Conservation (phyloP, 225 moss, liverwort and hornwort species). For the Marchantia polymorpha region DNA sequence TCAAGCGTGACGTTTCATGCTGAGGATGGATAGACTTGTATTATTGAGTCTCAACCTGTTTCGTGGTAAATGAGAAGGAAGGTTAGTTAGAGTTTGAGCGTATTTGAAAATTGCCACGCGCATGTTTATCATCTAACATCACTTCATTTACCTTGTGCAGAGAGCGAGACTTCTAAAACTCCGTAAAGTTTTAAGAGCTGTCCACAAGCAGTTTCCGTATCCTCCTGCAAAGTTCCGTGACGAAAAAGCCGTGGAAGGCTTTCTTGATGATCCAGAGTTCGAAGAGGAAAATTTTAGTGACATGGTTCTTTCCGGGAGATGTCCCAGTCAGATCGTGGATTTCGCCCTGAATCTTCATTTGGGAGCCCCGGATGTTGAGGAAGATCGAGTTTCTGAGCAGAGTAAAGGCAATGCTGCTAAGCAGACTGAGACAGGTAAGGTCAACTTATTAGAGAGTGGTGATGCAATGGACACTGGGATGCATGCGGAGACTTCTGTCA, state of each 20-base stretch:
- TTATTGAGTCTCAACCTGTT: background rate
- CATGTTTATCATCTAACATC: background rate
- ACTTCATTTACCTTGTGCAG: slow-evolving; percentile 38
- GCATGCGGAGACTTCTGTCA: background rate
- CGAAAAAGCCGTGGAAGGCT: slow-evolving; percentile 66
- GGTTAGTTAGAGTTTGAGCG: background rate
- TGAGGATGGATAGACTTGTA: background rate
- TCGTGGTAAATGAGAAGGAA: background rate
- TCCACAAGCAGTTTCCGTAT: slow-evolving; percentile 84
- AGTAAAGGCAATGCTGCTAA: slow-evolving; percentile 34
- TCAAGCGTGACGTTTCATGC: background rate
- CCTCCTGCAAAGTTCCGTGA: slow-evolving; percentile 67
- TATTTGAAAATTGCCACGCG: background rate
- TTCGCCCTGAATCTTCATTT: slow-evolving; percentile 46
- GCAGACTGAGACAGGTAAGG: background rate
- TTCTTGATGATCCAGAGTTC: slow-evolving; percentile 78
- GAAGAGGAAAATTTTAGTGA: slow-evolving; percentile 67
- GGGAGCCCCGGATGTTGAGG: background rate
- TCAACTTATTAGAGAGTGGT: background rate
- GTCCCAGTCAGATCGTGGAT: slow-evolving; percentile 47
- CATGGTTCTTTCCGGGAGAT: slow-evolving; percentile 55
- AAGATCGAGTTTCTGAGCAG: slow-evolving; percentile 20
- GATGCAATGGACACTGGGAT: background rate
- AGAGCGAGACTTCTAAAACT: slow-evolving; percentile 84
- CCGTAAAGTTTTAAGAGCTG: slow-evolving; percentile 85